These are phyloP conservation scores for Rutidosis leptorrhynchoides DNA, from an alignment of 129 eudicot species.

Conservation along the genomic window DNA sequence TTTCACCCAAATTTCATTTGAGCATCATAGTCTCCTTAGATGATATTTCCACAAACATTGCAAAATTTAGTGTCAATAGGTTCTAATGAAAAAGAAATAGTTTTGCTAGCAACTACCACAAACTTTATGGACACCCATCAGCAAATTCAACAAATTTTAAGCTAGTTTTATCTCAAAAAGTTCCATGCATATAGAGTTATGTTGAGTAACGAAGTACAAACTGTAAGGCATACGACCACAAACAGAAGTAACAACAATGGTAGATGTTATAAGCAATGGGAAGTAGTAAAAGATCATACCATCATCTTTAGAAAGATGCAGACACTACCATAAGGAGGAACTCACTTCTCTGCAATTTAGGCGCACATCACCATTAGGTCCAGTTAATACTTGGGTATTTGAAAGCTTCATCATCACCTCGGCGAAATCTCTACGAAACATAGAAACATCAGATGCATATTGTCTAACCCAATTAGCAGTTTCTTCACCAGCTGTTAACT, in stretches of 20 bases:
- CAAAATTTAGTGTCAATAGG: slow-evolving; percentile 43
- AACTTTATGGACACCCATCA: background rate
- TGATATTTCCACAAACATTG: slow-evolving; percentile 29
- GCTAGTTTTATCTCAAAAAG: background rate
- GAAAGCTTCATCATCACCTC: slow-evolving; percentile 78
- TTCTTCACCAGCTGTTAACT: slow-evolving; percentile 64
- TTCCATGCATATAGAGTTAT: slow-evolving; percentile 1
- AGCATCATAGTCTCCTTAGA: slow-evolving; percentile 51
- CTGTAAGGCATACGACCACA: background rate
- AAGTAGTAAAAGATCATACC: slow-evolving; percentile 21
- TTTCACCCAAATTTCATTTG: slow-evolving; percentile 1
- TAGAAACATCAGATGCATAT: slow-evolving; percentile 54
- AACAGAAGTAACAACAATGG: slow-evolving; percentile 13
- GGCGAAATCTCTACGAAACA: slow-evolving; percentile 65
- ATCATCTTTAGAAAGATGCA: background rate
- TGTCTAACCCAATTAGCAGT: slow-evolving; percentile 62
- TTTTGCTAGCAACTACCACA: slow-evolving; percentile 30
- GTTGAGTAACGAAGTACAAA: background rate
- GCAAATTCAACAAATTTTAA: background rate
- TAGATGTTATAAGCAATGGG: background rate
- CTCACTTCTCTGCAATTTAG: slow-evolving; percentile 43
- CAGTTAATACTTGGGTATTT: slow-evolving; percentile 44
- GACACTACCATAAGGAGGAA: slow-evolving; percentile 29
- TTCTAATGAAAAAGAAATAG: slow-evolving; percentile 49
- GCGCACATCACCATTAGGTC: slow-evolving; percentile 54